Percentiles rank a stretch among this genome's conserved stretches.
These are phyloP conservation scores for Eucalyptus sideroxylon DNA, from an alignment of 345 rosid genomes.

Conservation along the genomic window DNA sequence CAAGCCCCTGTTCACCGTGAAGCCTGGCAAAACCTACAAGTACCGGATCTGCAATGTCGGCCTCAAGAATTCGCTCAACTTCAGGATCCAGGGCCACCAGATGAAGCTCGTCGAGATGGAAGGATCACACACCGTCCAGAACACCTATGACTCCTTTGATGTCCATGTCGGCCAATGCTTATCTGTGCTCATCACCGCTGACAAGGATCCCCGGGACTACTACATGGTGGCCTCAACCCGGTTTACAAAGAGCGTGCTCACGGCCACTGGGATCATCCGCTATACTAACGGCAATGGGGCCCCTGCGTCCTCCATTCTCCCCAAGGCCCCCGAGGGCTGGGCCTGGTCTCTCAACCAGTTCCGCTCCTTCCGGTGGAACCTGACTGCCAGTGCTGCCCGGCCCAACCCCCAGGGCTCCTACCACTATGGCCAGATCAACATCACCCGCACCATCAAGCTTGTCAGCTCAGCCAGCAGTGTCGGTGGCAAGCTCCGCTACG, in stretches of 20 bases:
- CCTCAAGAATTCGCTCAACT: conserved; percentile 2
- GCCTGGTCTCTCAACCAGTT: conserved; percentile 14
- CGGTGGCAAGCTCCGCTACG: background rate
- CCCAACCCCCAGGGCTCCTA: conserved; percentile 44
- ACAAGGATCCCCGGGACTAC: conserved; percentile 10
- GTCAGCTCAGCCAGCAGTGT: background rate
- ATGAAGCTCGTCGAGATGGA: conserved; percentile 18
- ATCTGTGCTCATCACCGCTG: conserved; percentile 12
- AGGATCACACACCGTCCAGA: conserved; percentile 20
- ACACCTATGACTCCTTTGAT: conserved; percentile 11
- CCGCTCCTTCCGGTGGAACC: conserved; percentile 17
- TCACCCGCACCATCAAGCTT: conserved; percentile 9
- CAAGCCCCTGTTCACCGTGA: conserved; percentile 7
- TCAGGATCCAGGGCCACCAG: conserved; percentile 16
- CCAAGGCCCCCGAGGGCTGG: conserved; percentile 11
- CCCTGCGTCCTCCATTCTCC: conserved; percentile 2
- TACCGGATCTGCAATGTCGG: conserved; percentile 9
- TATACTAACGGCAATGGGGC: background rate
- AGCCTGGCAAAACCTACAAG: conserved; percentile 10
- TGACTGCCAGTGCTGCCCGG: conserved; percentile 36
- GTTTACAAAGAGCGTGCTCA: conserved; percentile 4
- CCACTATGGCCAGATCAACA: conserved; percentile 26
- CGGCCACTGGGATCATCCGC: background rate
- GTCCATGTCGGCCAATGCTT: conserved; percentile 21
- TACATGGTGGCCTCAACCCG: conserved; percentile 17